Conservation (phyloP, 75 land plant species). For the Adiantum capillusveneris region DNA sequence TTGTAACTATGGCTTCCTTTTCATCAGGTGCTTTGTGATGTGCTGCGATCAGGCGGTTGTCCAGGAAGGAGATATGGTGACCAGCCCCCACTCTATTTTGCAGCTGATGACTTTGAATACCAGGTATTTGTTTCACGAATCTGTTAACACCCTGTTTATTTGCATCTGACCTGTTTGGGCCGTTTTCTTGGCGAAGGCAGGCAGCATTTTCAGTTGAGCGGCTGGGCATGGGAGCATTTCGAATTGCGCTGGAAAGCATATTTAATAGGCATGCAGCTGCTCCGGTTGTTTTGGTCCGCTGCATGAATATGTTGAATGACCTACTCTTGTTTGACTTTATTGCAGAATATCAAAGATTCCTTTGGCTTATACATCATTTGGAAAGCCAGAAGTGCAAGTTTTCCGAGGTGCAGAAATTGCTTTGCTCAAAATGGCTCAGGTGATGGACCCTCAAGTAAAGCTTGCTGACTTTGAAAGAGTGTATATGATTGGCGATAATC, state of each 20-base stretch:
- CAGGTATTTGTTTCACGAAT: constrained; percentile 46
- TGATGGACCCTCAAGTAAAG: constrained; percentile 1
- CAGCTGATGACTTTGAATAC: constrained; percentile 86
- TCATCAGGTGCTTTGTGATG: constrained; percentile 79
- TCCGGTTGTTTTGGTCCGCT: too few species aligned
- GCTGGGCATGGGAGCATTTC: constrained; percentile 96
- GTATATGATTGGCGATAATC: constrained; percentile 98
- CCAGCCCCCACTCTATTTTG: constrained; percentile 81
- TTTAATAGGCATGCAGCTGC: constrained; percentile 42
- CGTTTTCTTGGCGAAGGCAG: constrained; percentile 16
- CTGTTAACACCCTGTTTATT: not conserved
- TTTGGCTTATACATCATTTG: constrained; percentile 56
- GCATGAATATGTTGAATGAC: too few species aligned
- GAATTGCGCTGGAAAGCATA: constrained; percentile 76
- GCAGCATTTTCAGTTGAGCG: constrained; percentile 72
- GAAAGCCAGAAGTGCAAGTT: constrained; percentile 69
- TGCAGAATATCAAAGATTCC: constrained; percentile 43
- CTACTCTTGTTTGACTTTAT: too few species aligned
- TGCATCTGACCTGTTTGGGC: not conserved
- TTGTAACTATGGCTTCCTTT: too few species aligned
- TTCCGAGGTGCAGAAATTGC: constrained; percentile 66
- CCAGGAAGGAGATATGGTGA: constrained; percentile 51
- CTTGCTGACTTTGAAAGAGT: constrained; percentile 39
- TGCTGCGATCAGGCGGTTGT: constrained; percentile 76
- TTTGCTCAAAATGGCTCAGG: constrained; percentile 27